These are phyloP conservation scores for Candida palmyrensis DNA, from an alignment of 805 yeast genomes.

Conservation along the genomic window DNA sequence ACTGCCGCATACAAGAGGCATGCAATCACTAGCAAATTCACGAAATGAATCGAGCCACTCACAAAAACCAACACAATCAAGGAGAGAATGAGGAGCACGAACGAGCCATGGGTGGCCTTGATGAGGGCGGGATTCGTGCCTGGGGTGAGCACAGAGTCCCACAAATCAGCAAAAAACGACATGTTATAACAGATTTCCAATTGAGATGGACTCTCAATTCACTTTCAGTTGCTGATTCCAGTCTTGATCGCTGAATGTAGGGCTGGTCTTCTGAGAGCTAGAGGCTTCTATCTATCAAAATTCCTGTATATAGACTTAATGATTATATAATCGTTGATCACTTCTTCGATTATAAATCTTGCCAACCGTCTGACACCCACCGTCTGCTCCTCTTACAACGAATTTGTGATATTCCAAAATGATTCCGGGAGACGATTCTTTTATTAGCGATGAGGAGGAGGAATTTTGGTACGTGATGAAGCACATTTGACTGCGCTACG, in stretches of 20 bases:
- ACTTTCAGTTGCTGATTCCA: too few species aligned
- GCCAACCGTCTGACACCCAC: too few species aligned
- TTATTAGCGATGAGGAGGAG: conserved; percentile 75
- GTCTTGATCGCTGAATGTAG: too few species aligned
- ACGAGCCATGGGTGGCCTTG: conserved; percentile 85
- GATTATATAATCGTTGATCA: too few species aligned
- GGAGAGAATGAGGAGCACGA: conserved; percentile 55
- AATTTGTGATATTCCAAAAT: conserved; percentile 11
- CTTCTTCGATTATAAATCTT: too few species aligned
- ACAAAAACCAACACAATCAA: conserved; percentile 54
- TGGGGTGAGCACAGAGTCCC: conserved; percentile 90
- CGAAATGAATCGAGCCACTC: conserved; percentile 63
- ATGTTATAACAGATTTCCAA: too few species aligned
- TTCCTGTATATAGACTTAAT: too few species aligned
- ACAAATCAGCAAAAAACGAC: conserved; percentile 56
- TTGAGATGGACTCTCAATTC: too few species aligned
- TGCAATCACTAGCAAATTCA: conserved; percentile 53
- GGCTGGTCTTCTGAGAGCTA: too few species aligned
- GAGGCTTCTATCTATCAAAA: too few species aligned
- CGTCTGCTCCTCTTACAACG: too few species aligned
- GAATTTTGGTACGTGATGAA: conserved; percentile 63
- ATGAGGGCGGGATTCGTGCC: conserved; percentile 88
- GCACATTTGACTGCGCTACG: too few species aligned
- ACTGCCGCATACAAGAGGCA: conserved; percentile 69
- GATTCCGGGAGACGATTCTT: conserved; percentile 44